A percentile compares a stretch with the other conserved stretches of the same genome.
Conservation (phyloP, 176 grass and related monocot species). For the Oryza coarctata region DNA sequence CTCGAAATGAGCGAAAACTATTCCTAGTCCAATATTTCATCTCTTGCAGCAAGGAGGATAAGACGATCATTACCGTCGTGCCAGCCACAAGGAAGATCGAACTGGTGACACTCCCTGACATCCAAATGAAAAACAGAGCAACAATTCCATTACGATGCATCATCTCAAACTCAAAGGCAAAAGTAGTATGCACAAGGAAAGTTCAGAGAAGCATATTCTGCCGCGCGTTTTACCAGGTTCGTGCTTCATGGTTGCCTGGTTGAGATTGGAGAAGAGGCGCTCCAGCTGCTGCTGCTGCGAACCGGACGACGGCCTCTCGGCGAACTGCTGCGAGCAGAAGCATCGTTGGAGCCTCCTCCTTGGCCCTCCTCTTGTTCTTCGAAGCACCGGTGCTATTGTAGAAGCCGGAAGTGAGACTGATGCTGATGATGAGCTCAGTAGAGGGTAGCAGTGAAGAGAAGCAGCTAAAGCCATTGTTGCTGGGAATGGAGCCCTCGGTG, state of each 20-base stretch:
- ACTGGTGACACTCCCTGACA: constrained; percentile 75
- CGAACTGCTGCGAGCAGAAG: constrained; percentile 43
- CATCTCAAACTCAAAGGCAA: neutral
- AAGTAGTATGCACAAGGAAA: neutral
- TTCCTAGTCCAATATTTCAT: neutral
- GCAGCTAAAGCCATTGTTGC: constrained; percentile 38
- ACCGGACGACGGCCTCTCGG: constrained; percentile 37
- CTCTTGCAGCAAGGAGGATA: neutral
- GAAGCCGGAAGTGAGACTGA: neutral
- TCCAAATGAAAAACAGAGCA: constrained; percentile 18
- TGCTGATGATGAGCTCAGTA: constrained; percentile 11
- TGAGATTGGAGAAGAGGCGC: constrained; percentile 92
- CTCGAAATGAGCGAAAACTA: neutral
- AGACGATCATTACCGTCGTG: constrained; percentile 64
- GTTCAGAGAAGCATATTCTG: neutral
- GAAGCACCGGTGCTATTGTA: neutral
- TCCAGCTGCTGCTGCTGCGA: constrained; percentile 45
- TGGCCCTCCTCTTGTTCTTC: neutral
- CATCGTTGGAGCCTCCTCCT: constrained; percentile 35
- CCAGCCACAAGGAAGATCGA: constrained; percentile 73
- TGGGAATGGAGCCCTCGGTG: too few species aligned
- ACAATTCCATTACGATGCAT: neutral
- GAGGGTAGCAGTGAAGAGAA: constrained; percentile 35
- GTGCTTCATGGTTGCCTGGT: constrained; percentile 83
- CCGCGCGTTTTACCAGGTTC: constrained; percentile 50